Base-by-base conservation (phyloP, 164 flowering plant species). In the Pachysandra terminalis region DNA sequence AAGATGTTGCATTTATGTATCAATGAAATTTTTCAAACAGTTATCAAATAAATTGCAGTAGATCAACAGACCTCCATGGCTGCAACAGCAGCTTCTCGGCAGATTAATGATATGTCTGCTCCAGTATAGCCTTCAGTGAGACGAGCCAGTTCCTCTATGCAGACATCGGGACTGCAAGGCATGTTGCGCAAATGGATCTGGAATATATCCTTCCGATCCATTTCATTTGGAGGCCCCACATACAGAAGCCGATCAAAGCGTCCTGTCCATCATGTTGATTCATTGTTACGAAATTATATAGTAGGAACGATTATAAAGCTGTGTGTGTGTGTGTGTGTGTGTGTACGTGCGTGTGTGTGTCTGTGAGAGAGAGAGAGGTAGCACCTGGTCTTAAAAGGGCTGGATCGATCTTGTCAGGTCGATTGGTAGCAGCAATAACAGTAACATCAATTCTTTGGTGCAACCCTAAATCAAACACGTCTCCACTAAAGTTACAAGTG, bases 351-450 rank as follows among this genome's bases (percentile, higher is more conserved):
- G n/a, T n/a, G n/a, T n/a, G n/a, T n/a, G n/a, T n/a, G n/a, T n/a
- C n/a, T 26, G 40, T 6, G 49, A 24, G 16, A 27, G 35, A 17
- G 73, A 62, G 66, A 55, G 58, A 66, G 26, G 41, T n/a, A 66
- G 48, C 8, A 91, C 99, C 99, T 79, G 97, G 95, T 80, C 99
- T 82, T 53, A 96, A 73, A 70, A 96, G 91, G 65, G 99, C 99
- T 23, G 87, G 79, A 76, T 96, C 99, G 64, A 96, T 93, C 77
- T 91, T 91, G 84, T 96, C 99, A 32, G 98, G 97, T 37, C 99
- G 84, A 78, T 96, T 96, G 67, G 99, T 96, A 54, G 99, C 99
- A 68, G 98, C 99, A 82, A 96, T 88, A 56, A 96, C 93, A 64
- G 89, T 90, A 53, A 96, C 99, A 84, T 81, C 74, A 71, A 81